Base-by-base conservation (phyloP, 345 rosid genomes). In the Ailanthus altissimus region DNA sequence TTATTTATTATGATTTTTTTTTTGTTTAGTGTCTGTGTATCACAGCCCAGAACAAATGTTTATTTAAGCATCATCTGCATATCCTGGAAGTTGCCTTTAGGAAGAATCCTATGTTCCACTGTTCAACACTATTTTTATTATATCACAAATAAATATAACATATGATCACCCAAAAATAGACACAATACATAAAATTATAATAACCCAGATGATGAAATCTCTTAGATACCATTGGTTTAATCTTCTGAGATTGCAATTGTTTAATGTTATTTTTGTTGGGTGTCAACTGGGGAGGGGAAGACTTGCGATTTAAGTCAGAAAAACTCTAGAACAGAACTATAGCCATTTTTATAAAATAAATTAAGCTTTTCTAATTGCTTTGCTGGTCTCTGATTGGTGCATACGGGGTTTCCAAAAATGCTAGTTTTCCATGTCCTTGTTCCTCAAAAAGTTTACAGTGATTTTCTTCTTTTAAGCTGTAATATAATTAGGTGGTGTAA, bases 21-120 rank as follows among this genome's bases (percentile, higher is more conserved):
- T 59, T 12, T 26, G 28, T 46, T 58, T 15, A 42, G 47, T 15
- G 3, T 32, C 38, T 32, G 38, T 32, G 38, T 32, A 32, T 32
- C 1, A 32, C 38, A 32, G 38, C 38, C 2, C 38, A 32, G 38
- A n/a, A 4, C 6, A 32, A 54, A 60, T 21, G 47, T 49, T 10
- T 70, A 32, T 57, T 11, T 73, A 65, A 72, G 10, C 51, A 81
- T 54, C 63, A 75, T 73, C 87, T 82, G 82, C 78, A 73, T 79
- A 82, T 85, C 88, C 85, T 78, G 78, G 87, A 86, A 87, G 77
- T 73, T 90, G 81, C 92, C 83, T 81, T 9, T n/a, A 46, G 45
- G 70, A 49, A 79, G 90, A 78, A 90, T 87, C 87, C 90, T 60
- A 85, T 87, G 88, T 83, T 58, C 40, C 82, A 45, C 45, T 43